A percentile compares a stretch with the other conserved stretches of the same genome.
Conservation (phyloP, 2,329 filamentous ascomycete species). For the Penicillium sp. region DNA sequence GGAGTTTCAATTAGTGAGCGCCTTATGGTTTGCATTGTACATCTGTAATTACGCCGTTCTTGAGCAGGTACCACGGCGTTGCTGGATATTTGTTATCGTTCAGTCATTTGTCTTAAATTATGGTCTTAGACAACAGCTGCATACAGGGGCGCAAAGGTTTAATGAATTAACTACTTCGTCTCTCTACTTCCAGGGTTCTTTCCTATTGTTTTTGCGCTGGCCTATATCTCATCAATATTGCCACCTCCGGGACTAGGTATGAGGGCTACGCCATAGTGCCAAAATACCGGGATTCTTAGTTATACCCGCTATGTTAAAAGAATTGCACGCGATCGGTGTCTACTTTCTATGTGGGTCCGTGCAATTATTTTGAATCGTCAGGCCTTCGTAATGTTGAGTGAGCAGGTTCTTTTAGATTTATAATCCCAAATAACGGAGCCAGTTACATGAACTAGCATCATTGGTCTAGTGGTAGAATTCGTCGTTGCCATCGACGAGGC, state of each 20-base stretch:
- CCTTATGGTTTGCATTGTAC: constrained; percentile 3
- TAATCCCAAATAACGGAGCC: not conserved
- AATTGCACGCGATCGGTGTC: too few relatives aligned
- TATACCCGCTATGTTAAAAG: too few relatives aligned
- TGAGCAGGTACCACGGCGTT: not conserved
- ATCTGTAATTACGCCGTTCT: constrained; percentile 9
- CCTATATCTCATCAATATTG: not conserved
- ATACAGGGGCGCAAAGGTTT: constrained; percentile 16
- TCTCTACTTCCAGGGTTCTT: not conserved
- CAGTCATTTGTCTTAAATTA: constrained; percentile 8
- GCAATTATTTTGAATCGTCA: too few relatives aligned
- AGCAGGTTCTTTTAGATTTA: not conserved
- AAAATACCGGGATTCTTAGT: too few relatives aligned
- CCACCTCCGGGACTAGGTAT: too few relatives aligned
- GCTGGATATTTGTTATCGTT: constrained; percentile 8
- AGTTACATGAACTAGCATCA: constrained; percentile 34
- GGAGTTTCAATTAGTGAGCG: constrained; percentile 60
- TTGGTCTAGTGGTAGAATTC: constrained; percentile 50
- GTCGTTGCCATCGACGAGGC: constrained; percentile 50
- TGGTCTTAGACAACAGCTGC: constrained; percentile 13
- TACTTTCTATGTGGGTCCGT: too few relatives aligned
- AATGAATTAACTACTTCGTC: constrained; percentile 12
- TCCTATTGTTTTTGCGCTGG: too few relatives aligned
- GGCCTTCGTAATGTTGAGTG: too few relatives aligned
- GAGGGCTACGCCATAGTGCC: too few relatives aligned